Conservation (phyloP, 352 stramenopile species). For the Phytophthora litchii region DNA sequence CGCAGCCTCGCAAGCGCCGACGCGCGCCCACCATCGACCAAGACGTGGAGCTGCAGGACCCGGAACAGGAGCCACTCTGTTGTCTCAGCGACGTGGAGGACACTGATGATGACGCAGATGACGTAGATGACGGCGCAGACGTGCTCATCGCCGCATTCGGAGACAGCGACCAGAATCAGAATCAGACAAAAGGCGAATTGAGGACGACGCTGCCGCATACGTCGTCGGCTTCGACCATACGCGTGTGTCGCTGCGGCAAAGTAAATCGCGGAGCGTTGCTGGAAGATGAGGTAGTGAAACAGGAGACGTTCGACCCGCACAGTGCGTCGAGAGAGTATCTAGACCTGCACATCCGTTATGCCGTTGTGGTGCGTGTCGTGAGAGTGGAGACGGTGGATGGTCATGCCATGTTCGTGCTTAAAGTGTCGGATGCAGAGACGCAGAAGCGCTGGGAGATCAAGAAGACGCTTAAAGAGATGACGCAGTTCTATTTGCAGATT, state of each 20-base stretch:
- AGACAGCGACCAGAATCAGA: constrained; percentile 34
- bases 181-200: constrained; percentile 34
- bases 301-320: constrained; percentile 31
- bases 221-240: constrained; percentile 28
- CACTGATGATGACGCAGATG: constrained; percentile 23
- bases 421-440: constrained; percentile 61
- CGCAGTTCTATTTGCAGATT: constrained; percentile 63
- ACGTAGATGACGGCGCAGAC: constrained; percentile 31
- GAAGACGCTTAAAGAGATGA: constrained; percentile 70
- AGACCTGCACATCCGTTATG: constrained; percentile 53
- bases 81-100: constrained; percentile 26
- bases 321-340: constrained; percentile 50
- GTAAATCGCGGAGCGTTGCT: constrained; percentile 17
- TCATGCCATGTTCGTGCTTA: constrained; percentile 46
- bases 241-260: constrained; percentile 32
- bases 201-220: constrained; percentile 26
- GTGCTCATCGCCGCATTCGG: constrained; percentile 47
- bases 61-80: constrained; percentile 14
- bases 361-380: constrained; percentile 48
- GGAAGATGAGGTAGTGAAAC: constrained; percentile 11
- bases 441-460: constrained; percentile 59
- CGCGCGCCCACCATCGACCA: constrained; percentile 23
- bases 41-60: constrained; percentile 22
- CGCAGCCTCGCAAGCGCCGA: constrained; percentile 31
- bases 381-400: constrained; percentile 44